Percentiles rank a stretch among this genome's conserved stretches.
phyloP scores from a whole-genome alignment of 352 stramenopile species.

The Bremia lactucae region DNA sequence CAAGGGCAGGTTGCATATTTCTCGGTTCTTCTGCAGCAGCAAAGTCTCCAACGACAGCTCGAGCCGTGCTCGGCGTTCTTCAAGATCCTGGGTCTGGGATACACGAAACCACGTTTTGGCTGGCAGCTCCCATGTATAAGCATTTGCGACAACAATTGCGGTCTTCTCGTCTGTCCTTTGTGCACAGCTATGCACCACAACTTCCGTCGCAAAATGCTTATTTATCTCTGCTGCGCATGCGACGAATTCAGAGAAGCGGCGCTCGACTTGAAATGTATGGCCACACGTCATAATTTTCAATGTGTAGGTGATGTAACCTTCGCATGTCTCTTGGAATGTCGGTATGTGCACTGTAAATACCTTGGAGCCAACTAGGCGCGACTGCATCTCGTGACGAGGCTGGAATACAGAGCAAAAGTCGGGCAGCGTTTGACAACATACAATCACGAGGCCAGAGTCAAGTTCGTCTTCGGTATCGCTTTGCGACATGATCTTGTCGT shows the following conservation, averaged over 20 bases:
- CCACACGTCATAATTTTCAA: slow-evolving; percentile 31
- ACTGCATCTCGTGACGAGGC: slow-evolving; percentile 7
- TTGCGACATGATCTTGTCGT: slow-evolving; percentile 14
- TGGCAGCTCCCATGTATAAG: slow-evolving; percentile 51
- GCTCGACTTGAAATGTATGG: slow-evolving; percentile 46
- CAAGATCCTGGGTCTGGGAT: slow-evolving; percentile 41
- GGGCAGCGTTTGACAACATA: slow-evolving; percentile 36
- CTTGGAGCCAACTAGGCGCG: slow-evolving; percentile 9
- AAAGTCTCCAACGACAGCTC: slow-evolving; percentile 42
- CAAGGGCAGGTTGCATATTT: slow-evolving; percentile 32
- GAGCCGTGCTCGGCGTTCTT: slow-evolving; percentile 52
- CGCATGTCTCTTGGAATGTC: slow-evolving; percentile 47
- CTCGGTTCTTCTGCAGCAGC: slow-evolving; percentile 26
- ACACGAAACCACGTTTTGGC: slow-evolving; percentile 76
- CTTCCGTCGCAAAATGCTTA: slow-evolving; percentile 20
- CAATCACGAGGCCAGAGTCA: slow-evolving; percentile 56
- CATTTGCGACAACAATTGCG: slow-evolving; percentile 1
- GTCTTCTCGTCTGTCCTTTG: slow-evolving; percentile 4
- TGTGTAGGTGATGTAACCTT: slow-evolving; percentile 58
- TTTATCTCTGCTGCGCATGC: slow-evolving; percentile 38
- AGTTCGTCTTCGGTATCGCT: slow-evolving; percentile 30
- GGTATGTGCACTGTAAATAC: slow-evolving; percentile 47
- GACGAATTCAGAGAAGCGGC: slow-evolving; percentile 74
- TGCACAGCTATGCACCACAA: slow-evolving; percentile 4
- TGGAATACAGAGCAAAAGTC: slow-evolving; percentile 65